Evolutionary conservation across 257 asterid genomes (phyloP).

Genomic region (Penstemon barbatus): DNA sequence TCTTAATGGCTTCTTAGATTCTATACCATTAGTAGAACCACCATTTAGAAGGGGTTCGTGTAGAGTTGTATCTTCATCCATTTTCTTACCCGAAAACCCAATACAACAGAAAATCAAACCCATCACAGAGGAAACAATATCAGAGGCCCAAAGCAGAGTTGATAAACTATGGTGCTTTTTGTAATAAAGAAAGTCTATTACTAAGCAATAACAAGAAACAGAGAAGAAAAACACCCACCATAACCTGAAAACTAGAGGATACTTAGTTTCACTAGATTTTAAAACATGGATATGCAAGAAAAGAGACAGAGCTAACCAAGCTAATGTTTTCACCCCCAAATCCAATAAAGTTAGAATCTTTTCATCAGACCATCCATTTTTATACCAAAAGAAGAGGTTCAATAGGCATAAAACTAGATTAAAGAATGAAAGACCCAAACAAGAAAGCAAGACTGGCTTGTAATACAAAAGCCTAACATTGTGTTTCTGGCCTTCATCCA

Average conservation of each 20-base stretch:
- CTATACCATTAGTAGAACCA: constrained; percentile 30
- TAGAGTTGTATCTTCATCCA: constrained; percentile 38
- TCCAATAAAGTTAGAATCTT: constrained; percentile 55
- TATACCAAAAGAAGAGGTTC: constrained; percentile 60
- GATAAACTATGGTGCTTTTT: constrained; percentile 40
- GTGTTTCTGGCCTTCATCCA: constrained; percentile 9
- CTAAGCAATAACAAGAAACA: constrained; percentile 65
- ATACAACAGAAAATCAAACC: constrained; percentile 53
- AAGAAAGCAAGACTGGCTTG: constrained; percentile 43
- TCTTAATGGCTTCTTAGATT: constrained; percentile 29
- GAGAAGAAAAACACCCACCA: constrained; percentile 73
- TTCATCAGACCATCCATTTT: constrained; percentile 71
- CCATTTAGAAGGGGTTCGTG: constrained; percentile 69
- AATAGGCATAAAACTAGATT: constrained; percentile 51
- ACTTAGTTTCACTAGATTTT: constrained; percentile 46
- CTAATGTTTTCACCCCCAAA: constrained; percentile 49
- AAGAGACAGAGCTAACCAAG: constrained; percentile 60
- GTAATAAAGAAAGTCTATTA: constrained; percentile 49
- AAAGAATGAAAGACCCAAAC: constrained; percentile 45
- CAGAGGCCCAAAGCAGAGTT: constrained; percentile 63
- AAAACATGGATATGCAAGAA: constrained; percentile 42
- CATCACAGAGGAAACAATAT: constrained; percentile 41
- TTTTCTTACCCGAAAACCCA: constrained; percentile 44
- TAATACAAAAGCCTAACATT: constrained; percentile 29
- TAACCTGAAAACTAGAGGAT: constrained; percentile 60